phyloP scores from a whole-genome alignment of 768 basidiomycete species.

The Boletus eberwhitei region DNA sequence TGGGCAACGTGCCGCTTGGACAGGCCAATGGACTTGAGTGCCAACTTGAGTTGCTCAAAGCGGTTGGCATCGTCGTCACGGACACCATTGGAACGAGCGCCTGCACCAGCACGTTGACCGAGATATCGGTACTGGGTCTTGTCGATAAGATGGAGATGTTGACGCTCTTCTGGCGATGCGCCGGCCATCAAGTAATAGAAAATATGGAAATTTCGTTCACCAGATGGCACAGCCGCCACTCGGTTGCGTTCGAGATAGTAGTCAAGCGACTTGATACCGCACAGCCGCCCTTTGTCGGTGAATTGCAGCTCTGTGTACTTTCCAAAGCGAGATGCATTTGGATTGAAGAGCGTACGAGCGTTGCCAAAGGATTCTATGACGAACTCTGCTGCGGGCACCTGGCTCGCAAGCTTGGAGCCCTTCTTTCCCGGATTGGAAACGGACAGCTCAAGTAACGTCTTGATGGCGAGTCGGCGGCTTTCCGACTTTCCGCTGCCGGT shows the following conservation, averaged over 20 bases:
- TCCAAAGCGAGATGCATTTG: constrained; percentile 95
- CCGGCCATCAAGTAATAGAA: constrained; percentile 97
- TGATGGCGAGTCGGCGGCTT: constrained; percentile 84
- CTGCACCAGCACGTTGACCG: constrained; percentile 56
- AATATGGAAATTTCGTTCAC: constrained; percentile 96
- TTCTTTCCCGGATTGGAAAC: constrained; percentile 91
- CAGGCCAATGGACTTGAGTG: constrained; percentile 88
- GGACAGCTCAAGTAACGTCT: constrained; percentile 86
- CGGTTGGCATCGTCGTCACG: constrained; percentile 80
- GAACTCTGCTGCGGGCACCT: constrained; percentile 92
- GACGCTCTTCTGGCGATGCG: constrained; percentile 81
- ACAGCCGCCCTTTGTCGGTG: constrained; percentile 83
- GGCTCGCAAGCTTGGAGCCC: constrained; percentile 79
- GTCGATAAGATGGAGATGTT: constrained; percentile 81
- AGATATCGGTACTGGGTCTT: constrained; percentile 84
- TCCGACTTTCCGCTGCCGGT: constrained; percentile 94
- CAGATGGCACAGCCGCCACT: constrained; percentile 82
- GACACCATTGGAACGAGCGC: constrained; percentile 42
- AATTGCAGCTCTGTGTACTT: constrained; percentile 99
- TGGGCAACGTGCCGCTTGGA: constrained; percentile 95
- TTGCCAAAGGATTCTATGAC: constrained; percentile 94
- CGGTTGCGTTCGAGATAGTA: constrained; percentile 93
- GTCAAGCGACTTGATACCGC: constrained; percentile 91
- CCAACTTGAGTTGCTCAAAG: constrained; percentile 92
- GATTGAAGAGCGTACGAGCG: constrained; percentile 87